Base-by-base conservation (phyloP, 495 filamentous ascomycete genomes). In the Xylaria cubensis region DNA sequence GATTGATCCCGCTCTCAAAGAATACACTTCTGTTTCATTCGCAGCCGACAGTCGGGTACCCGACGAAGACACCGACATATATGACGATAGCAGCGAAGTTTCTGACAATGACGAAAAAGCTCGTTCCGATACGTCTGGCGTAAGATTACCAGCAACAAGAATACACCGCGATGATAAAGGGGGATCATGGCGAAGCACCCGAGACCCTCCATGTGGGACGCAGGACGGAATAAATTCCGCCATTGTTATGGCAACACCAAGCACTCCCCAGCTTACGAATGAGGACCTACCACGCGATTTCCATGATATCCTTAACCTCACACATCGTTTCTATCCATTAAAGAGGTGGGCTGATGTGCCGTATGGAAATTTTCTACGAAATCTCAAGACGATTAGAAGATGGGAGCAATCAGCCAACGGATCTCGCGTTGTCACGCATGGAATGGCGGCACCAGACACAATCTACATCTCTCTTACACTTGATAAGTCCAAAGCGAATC, bases 371-470 rank as follows among this genome's bases (percentile, higher is more conserved):
- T 84, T 84, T 66, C 74, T 78, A 61, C 69, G 73, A 34, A 44
- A 78, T 41, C 75, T 85, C 29, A 75, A 80, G 48, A 75, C 75
- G n/a, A 81, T 80, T 64, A 74, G 75, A 26, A 75, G 56, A 8
- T 86, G 84, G 84, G 84, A 86, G 62, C 77, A 80, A 59, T 84
- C 84, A 5, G 26, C 69, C 12, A 44, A 70, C 24, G 81, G 80
- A 24, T 72, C 56, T 15, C 73, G 69, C 4, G 32, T 79, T 10
- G 74, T 84, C 51, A 59, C 75, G 9, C 74, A 69, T 8, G 77
- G 68, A 36, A 74, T 61, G n/a, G 59, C 80, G 15, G 75, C 72
- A 15, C 79, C 81, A 1, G 77, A 78, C 32, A 75, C 77, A 39
- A 70, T 74, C 50, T 83, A 75, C 69, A 78, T 86, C 51, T 82